Percentiles rank a stretch among this genome's conserved stretches.
Conservation (phyloP, 139 green algal species). For the Eudorina sp. region DNA sequence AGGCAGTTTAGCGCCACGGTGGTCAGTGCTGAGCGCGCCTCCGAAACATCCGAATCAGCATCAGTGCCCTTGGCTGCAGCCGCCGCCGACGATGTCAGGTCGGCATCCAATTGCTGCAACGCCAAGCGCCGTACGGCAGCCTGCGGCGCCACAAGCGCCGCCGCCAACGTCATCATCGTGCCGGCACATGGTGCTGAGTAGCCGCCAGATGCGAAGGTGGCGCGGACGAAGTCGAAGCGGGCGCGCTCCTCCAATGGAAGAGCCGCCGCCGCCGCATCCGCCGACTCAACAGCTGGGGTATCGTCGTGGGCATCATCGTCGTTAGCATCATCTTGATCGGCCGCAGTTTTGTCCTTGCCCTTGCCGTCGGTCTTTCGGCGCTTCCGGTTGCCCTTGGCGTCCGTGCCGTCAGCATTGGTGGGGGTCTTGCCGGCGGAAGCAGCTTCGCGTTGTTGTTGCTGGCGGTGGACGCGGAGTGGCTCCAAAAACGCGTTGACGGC, state of each 20-base stretch:
- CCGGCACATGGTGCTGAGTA: constrained; percentile 36
- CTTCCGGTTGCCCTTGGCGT: neutral
- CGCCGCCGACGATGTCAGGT: neutral
- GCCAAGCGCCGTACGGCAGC: constrained; percentile 67
- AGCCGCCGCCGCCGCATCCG: neutral
- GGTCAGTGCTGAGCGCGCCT: neutral
- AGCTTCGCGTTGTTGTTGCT: too few relatives aligned
- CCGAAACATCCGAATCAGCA: neutral
- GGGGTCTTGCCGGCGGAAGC: neutral
- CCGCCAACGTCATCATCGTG: constrained; percentile 57
- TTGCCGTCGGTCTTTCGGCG: constrained; percentile 7
- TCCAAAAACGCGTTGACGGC: constrained; percentile 64
- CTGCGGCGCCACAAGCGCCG: constrained; percentile 57
- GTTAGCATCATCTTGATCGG: neutral
- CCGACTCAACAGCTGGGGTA: neutral
- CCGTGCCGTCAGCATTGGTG: neutral
- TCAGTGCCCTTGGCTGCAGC: neutral
- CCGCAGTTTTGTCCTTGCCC: neutral
- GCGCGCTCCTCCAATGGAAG: constrained; percentile 46
- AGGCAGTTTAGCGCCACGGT: constrained; percentile 34
- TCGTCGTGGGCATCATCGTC: neutral
- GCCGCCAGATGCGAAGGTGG: constrained; percentile 45
- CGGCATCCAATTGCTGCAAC: constrained; percentile 58
- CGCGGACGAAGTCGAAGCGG: constrained; percentile 61
- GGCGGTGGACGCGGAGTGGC: constrained; percentile 12